A percentile compares a stretch with the other conserved stretches of the same genome.
Evolutionary conservation across 257 asterid genomes (phyloP).

Genomic region (Galeopsis tetrahit): DNA sequence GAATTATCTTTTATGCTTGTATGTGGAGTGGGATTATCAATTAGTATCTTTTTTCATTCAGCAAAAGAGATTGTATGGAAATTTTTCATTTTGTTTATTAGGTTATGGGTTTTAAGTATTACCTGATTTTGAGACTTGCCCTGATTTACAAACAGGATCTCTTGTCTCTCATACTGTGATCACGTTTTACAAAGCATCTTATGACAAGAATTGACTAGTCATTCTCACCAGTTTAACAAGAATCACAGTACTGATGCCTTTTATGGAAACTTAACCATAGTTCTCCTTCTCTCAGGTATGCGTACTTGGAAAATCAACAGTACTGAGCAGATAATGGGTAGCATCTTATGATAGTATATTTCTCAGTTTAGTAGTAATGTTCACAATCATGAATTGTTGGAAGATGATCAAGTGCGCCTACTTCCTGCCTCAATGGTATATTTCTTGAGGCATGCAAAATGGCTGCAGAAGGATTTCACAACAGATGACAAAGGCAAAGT

Average conservation of each 20-base stretch:
- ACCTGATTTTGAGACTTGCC: too few species aligned
- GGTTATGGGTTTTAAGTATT: too few species aligned
- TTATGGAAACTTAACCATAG: slow-evolving; percentile 18
- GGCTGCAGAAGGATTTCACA: slow-evolving; percentile 51
- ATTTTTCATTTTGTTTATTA: too few species aligned
- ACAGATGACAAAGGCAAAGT: slow-evolving; percentile 56
- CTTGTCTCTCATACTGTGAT: slow-evolving; percentile 2
- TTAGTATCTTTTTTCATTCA: too few species aligned
- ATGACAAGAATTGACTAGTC: not conserved
- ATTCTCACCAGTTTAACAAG: not conserved
- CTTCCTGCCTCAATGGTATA: slow-evolving; percentile 79
- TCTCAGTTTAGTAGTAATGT: too few species aligned
- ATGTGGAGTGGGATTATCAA: too few species aligned
- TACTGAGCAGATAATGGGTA: slow-evolving; percentile 60
- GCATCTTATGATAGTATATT: too few species aligned
- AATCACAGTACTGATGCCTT: slow-evolving; percentile 1
- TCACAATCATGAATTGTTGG: too few species aligned
- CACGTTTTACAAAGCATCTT: too few species aligned
- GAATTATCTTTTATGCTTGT: too few species aligned
- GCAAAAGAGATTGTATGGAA: too few species aligned
- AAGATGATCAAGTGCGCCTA: slow-evolving; percentile 70
- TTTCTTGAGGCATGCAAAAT: slow-evolving; percentile 61
- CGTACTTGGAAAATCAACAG: slow-evolving; percentile 58
- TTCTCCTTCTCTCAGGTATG: slow-evolving; percentile 57
- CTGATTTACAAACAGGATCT: slow-evolving; percentile 61